Evolutionary conservation across 108 stramenopile species (phyloP), one percentile per base, ranked within the genome.

Genomic region (Nitzschia sp.): DNA sequence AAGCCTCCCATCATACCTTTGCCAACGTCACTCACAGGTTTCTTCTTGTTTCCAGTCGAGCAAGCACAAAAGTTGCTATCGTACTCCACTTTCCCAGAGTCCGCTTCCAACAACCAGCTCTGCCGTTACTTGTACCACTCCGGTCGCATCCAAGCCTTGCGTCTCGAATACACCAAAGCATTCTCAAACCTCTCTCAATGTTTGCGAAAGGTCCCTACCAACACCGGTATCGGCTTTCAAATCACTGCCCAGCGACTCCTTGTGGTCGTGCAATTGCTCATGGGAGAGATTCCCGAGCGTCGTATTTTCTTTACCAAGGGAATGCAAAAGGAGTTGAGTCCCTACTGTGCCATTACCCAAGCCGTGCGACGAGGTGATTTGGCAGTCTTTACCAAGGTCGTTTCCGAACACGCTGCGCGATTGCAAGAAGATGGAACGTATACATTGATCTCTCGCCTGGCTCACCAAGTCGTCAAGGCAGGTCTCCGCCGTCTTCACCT

Each of bases 381-480:
- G 68, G 83, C 86, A 6, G 83, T 85, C 29, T 99, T 96, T 73
- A 77, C 76, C 41, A 56, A 82, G 63, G 89, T 87, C 10, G 87
- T 97, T 15, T 69, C 78, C 22, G 71, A 78, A 39, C 85, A 95
- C 69, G 72, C 76, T 15, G 60, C 83, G 24, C 80, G 83, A 6
- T 56, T 97, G 71, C 77, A 73, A 59, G 55, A 69, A 67, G 99
- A 99, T 83, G 85, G 87, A 26, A 98, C 91, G 12, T 85, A 82
- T 69, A 94, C 93, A 12, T 79, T 99, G 25, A 96, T 98, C 67
- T 90, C 84, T n/a, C 78, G 99, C 20, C 82, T 99, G 67, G 94
- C 90, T 10, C 97, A 97, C 69, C 93, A 90, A 62, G 99, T 99
- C 25, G 94, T 99, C 69, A 97, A 98, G 87, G 97, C 97, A 0